Conservation (phyloP, 2,329 filamentous ascomycete species). For the Pestalotiopsis sp. region DNA sequence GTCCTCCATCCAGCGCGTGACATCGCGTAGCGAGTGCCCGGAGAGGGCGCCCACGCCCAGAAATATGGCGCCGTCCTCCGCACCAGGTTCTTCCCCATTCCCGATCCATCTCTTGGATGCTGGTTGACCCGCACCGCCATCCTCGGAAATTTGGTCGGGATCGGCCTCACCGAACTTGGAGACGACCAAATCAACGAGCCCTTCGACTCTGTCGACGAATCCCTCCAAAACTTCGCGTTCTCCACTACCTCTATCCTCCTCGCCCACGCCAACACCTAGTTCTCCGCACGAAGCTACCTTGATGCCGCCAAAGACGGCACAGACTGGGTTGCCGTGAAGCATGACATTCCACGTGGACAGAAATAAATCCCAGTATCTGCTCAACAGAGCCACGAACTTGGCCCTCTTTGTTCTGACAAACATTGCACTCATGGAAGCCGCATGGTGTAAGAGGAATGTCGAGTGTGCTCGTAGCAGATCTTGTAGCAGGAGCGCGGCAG, state of each 20-base stretch:
- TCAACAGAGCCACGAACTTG: conserved; percentile 72
- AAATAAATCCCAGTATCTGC: conserved; percentile 78
- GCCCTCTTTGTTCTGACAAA: conserved; percentile 65
- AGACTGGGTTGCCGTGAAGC: conserved; percentile 84
- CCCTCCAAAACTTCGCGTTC: conserved; percentile 92
- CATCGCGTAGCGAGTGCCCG: conserved; percentile 67
- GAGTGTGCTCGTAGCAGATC: conserved; percentile 83
- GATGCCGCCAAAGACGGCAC: conserved; percentile 77
- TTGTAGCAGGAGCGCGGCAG: conserved; percentile 73
- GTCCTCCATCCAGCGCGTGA: conserved; percentile 87
- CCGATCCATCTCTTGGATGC: conserved; percentile 69
- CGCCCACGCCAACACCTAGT: conserved; percentile 89
- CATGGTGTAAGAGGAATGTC: conserved; percentile 87
- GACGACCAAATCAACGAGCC: conserved; percentile 84
- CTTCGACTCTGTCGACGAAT: conserved; percentile 77
- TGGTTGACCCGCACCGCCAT: conserved; percentile 20
- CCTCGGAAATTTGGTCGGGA: conserved; percentile 21
- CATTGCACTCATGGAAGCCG: conserved; percentile 69
- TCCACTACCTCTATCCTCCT: conserved; percentile 92
- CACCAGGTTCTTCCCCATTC: conserved; percentile 63
- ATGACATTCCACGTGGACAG: conserved; percentile 83
- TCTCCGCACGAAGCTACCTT: conserved; percentile 90
- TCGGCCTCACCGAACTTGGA: conserved; percentile 71
- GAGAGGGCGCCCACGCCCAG: conserved; percentile 77
- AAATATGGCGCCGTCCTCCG: conserved; percentile 85